These are phyloP conservation scores for Skeletonema menzelii DNA, from an alignment of 108 stramenopile genomes.

Conservation along the genomic window DNA sequence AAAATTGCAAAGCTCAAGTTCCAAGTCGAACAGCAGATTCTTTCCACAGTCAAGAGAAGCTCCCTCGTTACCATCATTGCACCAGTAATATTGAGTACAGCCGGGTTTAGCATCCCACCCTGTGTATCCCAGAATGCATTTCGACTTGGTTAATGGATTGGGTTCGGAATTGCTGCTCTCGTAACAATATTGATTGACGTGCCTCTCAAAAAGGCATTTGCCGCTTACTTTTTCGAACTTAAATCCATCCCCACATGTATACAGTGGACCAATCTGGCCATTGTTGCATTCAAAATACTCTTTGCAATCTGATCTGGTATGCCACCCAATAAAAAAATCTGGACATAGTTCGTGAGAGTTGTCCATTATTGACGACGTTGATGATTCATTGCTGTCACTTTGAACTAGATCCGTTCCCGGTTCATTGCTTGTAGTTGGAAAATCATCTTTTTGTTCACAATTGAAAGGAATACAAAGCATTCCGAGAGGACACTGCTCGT, in stretches of 20 bases:
- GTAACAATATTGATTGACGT: neutral
- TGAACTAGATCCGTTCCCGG: neutral
- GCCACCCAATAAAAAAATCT: neutral
- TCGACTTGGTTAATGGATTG: neutral
- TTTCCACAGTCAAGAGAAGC: slow-evolving; percentile 17
- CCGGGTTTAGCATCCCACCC: slow-evolving; percentile 20
- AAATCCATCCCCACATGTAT: neutral
- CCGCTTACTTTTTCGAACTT: slow-evolving; percentile 5
- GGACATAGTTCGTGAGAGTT: neutral
- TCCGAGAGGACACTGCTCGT: slow-evolving; percentile 16
- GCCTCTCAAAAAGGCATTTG: neutral
- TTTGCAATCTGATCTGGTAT: neutral
- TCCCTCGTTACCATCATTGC: slow-evolving; percentile 15
- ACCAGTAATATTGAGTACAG: slow-evolving; percentile 31
- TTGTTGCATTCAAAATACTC: slow-evolving; percentile 1
- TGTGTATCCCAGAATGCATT: slow-evolving; percentile 10
- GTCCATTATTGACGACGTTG: neutral
- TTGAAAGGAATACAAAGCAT: slow-evolving; percentile 36
- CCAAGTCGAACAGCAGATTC: slow-evolving; percentile 20
- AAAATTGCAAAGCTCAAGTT: slow-evolving; percentile 26
- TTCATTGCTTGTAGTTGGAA: neutral
- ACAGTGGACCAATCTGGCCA: neutral
- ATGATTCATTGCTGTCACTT: neutral
- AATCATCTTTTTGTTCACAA: neutral
- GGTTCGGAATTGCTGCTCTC: neutral